Conservation (phyloP, 208 protist species). For the Leishmania tarentolae region DNA sequence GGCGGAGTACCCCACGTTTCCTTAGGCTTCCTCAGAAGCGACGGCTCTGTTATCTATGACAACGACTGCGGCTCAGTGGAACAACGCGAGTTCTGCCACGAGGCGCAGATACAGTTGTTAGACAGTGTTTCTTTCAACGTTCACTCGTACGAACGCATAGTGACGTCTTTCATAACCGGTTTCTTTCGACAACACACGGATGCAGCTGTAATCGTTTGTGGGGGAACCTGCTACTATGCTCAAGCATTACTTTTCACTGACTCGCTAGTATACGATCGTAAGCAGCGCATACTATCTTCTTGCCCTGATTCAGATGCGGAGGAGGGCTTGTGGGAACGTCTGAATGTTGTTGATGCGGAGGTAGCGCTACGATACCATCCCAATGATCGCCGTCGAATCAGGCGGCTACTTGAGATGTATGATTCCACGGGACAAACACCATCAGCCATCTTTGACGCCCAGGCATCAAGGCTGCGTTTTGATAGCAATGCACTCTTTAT, state of each 20-base stretch:
- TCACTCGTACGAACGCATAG: conserved; percentile 55
- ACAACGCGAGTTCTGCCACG: not conserved
- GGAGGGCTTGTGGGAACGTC: conserved; percentile 42
- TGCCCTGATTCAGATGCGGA: conserved; percentile 10
- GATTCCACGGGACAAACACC: conserved; percentile 48
- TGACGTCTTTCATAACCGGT: conserved; percentile 46
- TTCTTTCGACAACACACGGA: conserved; percentile 45
- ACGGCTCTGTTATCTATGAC: conserved; percentile 33
- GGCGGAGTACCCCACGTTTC: conserved; percentile 73
- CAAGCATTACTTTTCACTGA: conserved; percentile 74
- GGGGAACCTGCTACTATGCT: conserved; percentile 79
- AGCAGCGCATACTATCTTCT: not conserved
- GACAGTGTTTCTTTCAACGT: conserved; percentile 40
- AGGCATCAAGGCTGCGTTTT: conserved; percentile 48
- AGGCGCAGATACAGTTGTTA: not conserved
- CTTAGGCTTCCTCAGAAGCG: conserved; percentile 61
- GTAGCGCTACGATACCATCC: conserved; percentile 79
- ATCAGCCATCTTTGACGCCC: conserved; percentile 43
- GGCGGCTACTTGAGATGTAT: conserved; percentile 81
- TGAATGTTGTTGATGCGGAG: conserved; percentile 72
- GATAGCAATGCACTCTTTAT: conserved; percentile 44
- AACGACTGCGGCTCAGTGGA: conserved; percentile 10
- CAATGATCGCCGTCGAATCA: conserved; percentile 79
- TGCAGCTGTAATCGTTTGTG: conserved; percentile 77
- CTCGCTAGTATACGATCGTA: conserved; percentile 37